These are phyloP conservation scores for Skeletonema tropicum DNA, from an alignment of 108 stramenopile species.

Conservation along the genomic window DNA sequence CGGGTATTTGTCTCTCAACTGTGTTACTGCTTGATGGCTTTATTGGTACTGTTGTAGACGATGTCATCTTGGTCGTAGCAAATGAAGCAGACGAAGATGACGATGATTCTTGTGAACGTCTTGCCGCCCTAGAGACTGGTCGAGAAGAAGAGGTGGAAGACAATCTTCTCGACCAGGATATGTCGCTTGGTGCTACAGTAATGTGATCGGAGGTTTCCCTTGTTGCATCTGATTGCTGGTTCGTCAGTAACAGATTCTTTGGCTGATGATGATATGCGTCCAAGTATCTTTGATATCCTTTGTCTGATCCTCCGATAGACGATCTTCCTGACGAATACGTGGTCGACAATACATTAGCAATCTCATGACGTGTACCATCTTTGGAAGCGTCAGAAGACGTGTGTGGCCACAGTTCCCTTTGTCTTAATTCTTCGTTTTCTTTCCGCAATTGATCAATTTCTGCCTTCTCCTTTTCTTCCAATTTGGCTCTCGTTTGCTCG, in stretches of 20 bases:
- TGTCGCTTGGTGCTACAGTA: background rate
- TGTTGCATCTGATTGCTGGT: background rate
- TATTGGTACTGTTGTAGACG: background rate
- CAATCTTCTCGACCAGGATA: background rate
- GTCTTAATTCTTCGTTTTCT: background rate
- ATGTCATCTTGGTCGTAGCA: background rate
- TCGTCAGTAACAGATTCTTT: background rate
- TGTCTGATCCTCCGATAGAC: background rate
- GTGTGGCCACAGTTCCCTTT: background rate
- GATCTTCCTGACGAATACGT: background rate
- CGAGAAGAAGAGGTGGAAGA: background rate
- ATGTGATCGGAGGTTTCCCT: background rate
- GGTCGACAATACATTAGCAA: background rate
- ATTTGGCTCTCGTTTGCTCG: background rate
- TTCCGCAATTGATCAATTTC: background rate
- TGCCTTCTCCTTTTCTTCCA: background rate
- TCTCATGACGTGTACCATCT: background rate
- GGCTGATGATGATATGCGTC: background rate
- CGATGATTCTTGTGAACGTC: constrained; percentile 1
- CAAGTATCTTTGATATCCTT: constrained; percentile 4
- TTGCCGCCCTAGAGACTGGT: constrained; percentile 1
- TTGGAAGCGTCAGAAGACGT: background rate
- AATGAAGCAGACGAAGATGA: background rate
- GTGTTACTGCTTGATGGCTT: background rate
- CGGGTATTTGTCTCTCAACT: background rate